These are phyloP conservation scores for Mucor velutinosus DNA, from an alignment of 371 early-diverging fungal species.

Conservation along the genomic window DNA sequence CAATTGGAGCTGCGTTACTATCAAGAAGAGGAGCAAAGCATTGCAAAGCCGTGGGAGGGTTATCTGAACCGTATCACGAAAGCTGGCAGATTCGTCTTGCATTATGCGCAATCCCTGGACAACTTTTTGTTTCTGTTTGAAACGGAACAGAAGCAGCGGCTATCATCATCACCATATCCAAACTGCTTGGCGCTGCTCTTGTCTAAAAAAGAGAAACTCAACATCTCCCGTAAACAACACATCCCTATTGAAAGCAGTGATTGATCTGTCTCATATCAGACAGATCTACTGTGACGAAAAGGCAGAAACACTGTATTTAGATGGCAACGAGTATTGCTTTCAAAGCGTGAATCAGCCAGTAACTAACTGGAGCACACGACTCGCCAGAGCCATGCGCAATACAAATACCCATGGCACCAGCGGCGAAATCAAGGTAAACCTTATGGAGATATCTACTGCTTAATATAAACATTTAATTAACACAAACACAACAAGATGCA, in stretches of 20 bases:
- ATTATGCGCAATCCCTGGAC: neutral
- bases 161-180: neutral
- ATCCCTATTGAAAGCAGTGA: neutral
- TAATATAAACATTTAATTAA: constrained; percentile 1
- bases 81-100: neutral
- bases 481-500: neutral
- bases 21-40: neutral
- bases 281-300: neutral
- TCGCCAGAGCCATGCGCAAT: neutral
- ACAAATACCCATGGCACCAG: neutral
- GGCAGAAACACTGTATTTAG: neutral
- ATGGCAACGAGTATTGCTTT: neutral
- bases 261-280: neutral
- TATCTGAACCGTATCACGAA: neutral
- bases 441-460: neutral
- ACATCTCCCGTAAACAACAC: neutral
- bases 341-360: neutral
- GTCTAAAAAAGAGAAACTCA: neutral
- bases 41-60: neutral
- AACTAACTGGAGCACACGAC: neutral
- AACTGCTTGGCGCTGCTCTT: neutral
- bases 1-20: constrained; percentile 9
- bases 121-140: neutral
- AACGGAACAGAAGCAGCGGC: neutral
- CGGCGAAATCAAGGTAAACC: neutral